Percentiles rank a stretch among this genome's conserved stretches.
Evolutionary conservation across 805 yeast species (phyloP).

Genomic region (Kuraishia ogatae): DNA sequence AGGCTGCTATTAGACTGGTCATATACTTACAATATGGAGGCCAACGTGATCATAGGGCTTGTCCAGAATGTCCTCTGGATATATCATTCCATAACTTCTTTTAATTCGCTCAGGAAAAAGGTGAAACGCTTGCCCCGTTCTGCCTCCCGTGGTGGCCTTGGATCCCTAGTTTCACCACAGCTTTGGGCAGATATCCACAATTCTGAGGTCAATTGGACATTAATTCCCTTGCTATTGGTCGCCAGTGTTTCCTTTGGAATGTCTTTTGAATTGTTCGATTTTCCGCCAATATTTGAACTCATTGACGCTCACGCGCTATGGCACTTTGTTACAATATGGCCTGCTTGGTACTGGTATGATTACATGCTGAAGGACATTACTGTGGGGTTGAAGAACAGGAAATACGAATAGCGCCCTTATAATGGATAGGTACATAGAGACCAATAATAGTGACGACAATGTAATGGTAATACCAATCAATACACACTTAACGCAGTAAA

Average conservation of each 20-base stretch:
- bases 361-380: slow-evolving; percentile 41
- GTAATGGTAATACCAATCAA: too few relatives aligned
- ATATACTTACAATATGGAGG: slow-evolving; percentile 90
- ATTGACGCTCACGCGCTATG: slow-evolving; percentile 91
- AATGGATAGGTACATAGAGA: not conserved
- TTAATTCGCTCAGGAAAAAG: slow-evolving; percentile 11
- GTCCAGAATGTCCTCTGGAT: slow-evolving; percentile 58
- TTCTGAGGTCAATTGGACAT: slow-evolving; percentile 29
- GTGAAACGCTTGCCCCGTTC: not conserved
- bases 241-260: slow-evolving; percentile 57
- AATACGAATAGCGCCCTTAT: not conserved
- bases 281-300: slow-evolving; percentile 59
- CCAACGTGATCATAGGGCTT: slow-evolving; percentile 73
- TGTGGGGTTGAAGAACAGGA: slow-evolving; percentile 4
- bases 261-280: slow-evolving; percentile 88
- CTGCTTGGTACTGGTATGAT: slow-evolving; percentile 66
- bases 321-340: slow-evolving; percentile 86
- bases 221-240: slow-evolving; percentile 45
- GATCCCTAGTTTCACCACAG: not conserved
- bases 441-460: not conserved
- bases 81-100: slow-evolving; percentile 23
- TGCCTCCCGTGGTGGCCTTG: not conserved
- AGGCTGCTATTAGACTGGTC: slow-evolving; percentile 72
- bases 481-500: too few relatives aligned
- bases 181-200: slow-evolving; percentile 16